phyloP scores from a whole-genome alignment of 75 land plant genomes.

The Pseudotsuga menziesii region DNA sequence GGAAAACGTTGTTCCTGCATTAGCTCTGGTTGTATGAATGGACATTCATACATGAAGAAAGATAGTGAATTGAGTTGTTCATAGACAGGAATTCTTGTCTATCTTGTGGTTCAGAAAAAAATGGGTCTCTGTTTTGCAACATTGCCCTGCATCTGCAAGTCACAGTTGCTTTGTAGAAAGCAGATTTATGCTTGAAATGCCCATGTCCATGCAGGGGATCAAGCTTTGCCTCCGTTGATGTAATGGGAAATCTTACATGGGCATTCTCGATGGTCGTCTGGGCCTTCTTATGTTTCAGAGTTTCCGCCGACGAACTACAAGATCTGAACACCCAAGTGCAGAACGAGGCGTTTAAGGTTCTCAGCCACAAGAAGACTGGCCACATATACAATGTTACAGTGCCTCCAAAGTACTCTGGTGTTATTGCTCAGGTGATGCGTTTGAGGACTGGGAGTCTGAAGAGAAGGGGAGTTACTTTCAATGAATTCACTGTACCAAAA shows the following conservation, averaged over 20 bases:
- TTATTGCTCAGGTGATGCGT: slow-evolving; percentile 18
- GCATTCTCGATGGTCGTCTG: background rate
- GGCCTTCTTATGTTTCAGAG: background rate
- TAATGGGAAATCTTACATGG: slow-evolving; percentile 7
- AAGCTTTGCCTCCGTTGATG: background rate
- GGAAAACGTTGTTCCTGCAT: background rate
- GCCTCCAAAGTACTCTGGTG: slow-evolving; percentile 12
- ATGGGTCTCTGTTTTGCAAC: background rate
- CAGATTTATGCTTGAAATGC: background rate
- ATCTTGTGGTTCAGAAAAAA: background rate
- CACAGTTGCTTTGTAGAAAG: background rate
- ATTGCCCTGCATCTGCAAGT: background rate
- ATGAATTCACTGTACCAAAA: slow-evolving; percentile 22
- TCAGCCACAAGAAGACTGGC: slow-evolving; percentile 18
- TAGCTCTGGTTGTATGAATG: background rate
- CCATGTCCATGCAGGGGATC: background rate
- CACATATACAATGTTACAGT: slow-evolving; percentile 13
- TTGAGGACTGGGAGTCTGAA: slow-evolving; percentile 26
- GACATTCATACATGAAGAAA: background rate
- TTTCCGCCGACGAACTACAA: background rate
- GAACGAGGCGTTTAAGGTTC: background rate
- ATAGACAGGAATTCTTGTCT: background rate
- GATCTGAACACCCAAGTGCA: slow-evolving; percentile 5
- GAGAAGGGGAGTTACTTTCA: slow-evolving; percentile 23
- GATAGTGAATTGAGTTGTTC: background rate